These are phyloP conservation scores for Hypoxylon lenormandii DNA, from an alignment of 495 filamentous ascomycete species.

Conservation along the genomic window DNA sequence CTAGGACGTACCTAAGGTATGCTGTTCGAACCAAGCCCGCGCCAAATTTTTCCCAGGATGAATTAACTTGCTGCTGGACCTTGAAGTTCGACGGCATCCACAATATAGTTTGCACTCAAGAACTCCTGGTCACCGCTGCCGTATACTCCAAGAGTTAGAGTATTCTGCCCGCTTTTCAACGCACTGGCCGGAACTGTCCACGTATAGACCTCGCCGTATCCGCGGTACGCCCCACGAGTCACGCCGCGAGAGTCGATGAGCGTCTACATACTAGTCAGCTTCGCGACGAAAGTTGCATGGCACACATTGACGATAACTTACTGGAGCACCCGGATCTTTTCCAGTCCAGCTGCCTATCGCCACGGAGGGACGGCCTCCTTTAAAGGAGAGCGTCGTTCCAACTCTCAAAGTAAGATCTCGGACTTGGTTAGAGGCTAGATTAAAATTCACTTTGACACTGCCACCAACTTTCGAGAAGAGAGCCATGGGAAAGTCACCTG, in stretches of 20 bases:
- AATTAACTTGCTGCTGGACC: conserved; percentile 33
- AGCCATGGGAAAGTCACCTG: conserved; percentile 69
- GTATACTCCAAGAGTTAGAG: conserved; percentile 65
- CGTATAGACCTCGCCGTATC: conserved; percentile 67
- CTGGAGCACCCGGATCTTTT: conserved; percentile 63
- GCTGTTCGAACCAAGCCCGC: no score
- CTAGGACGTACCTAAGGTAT: no score
- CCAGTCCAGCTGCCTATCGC: conserved; percentile 62
- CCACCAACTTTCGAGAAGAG: conserved; percentile 68
- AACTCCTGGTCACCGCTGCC: conserved; percentile 64
- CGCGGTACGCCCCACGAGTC: conserved; percentile 70
- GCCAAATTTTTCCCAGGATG: no score
- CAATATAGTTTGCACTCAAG: conserved; percentile 68
- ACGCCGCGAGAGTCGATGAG: conserved; percentile 70
- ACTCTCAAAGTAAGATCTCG: conserved; percentile 61
- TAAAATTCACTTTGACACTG: conserved; percentile 67
- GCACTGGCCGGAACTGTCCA: conserved; percentile 64
- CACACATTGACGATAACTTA: conserved; percentile 47
- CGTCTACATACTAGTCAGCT: conserved; percentile 36
- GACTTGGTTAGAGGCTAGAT: conserved; percentile 56
- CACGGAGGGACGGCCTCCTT: conserved; percentile 61
- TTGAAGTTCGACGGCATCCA: conserved; percentile 64
- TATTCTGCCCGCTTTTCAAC: conserved; percentile 67
- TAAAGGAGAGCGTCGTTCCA: conserved; percentile 70
- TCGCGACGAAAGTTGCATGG: neutral